These are phyloP conservation scores for Epicoccum nigrum DNA, from an alignment of 2,329 filamentous ascomycete species.

Conservation along the genomic window DNA sequence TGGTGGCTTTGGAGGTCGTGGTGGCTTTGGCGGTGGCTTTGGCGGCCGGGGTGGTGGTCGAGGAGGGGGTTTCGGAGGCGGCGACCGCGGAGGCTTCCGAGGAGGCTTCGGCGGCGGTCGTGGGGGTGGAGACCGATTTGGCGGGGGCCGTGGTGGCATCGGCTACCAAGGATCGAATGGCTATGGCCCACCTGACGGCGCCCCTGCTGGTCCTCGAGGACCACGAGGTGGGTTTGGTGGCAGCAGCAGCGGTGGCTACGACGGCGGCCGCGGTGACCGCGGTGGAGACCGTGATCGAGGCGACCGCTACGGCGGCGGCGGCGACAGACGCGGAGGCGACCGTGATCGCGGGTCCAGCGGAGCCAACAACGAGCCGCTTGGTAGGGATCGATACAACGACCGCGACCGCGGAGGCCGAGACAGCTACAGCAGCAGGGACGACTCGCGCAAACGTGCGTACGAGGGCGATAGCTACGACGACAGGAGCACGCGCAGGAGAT, in stretches of 20 bases:
- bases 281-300: conserved; percentile 31
- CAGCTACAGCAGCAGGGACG: conserved; percentile 45
- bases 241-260: conserved; percentile 47
- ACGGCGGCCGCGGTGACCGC: conserved; percentile 44
- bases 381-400: conserved; percentile 58
- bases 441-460: conserved; percentile 63
- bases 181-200: conserved; percentile 54
- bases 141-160: conserved; percentile 53
- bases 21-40: conserved; percentile 55
- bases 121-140: conserved; percentile 49
- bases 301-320: conserved; percentile 27
- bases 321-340: conserved; percentile 30
- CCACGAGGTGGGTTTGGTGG: conserved; percentile 44
- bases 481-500: conserved; percentile 65
- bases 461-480: conserved; percentile 85
- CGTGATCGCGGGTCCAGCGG: conserved; percentile 60
- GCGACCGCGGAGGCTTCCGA: conserved; percentile 53
- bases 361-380: conserved; percentile 84
- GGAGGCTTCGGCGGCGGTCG: conserved; percentile 29
- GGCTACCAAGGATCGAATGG: conserved; percentile 51
- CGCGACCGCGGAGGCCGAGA: conserved; percentile 40
- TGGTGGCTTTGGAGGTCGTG: conserved; percentile 58
- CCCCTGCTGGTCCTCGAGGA: conserved; percentile 56
- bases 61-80: conserved; percentile 50
- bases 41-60: conserved; percentile 57